Evolutionary conservation across 2,329 filamentous ascomycete species (phyloP), one percentile per base, ranked within the genome.

Genomic region (Fusarium abutilonis): DNA sequence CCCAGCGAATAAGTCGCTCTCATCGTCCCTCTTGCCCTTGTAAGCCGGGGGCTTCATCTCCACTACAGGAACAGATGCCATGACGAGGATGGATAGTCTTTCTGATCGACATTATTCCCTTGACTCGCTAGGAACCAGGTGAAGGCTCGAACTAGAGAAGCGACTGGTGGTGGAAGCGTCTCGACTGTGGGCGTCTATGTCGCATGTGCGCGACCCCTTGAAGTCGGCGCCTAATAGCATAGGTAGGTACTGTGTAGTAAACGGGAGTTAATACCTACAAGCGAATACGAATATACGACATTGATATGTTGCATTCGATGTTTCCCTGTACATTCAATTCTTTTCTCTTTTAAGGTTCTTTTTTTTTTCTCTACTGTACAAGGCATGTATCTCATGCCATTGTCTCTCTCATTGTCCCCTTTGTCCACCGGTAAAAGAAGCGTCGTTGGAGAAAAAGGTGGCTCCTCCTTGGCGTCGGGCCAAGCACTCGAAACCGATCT

Each of bases 141-240:
- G 41, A 52, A 40, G 15, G 34, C 9, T 14, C 44, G 35, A 29
- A 28, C 53, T 52, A 50, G 44, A 9, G 32, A 58, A 55, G 62
- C 53, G 62, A 65, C 62, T 65, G 62, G 62, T 28, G 41, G 56
- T 66, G 52, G 62, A 46, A 59, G 62, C 57, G 62, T 65, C 62
- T 65, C 62, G 62, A 59, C 57, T 64, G 48, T 65, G 62, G 62
- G 62, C 62, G 62, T 63, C 57, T 65, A 65, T 49, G 62, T 66
- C 62, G 48, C 62, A 65, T 65, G 62, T 62, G 58, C 54, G 52
- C 49, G 62, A 35, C 36, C 43, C 48, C 35, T 55, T 44, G 36
- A 26, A 41, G 38, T 28, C 21, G 52, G 62, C 62, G 62, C 62
- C 62, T 66, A 65, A 59, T 26, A 46, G 36, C n/a, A 29, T 15